Evolutionary conservation across 306 rosid genomes (phyloP).

Genomic region (Medicago arabica): DNA sequence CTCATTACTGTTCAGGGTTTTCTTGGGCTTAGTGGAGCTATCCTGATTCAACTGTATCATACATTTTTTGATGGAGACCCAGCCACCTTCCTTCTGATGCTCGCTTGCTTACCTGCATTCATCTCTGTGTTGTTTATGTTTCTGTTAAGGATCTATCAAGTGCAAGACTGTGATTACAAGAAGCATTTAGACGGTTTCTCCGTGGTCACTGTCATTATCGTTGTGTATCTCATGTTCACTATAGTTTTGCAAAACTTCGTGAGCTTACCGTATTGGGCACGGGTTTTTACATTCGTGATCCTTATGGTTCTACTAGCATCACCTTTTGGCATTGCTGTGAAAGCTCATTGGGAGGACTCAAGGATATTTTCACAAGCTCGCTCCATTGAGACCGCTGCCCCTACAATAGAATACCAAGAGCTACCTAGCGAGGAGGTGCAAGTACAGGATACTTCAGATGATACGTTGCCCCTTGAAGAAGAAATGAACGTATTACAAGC

Average conservation of each 20-base stretch:
- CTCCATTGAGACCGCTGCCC: constrained; percentile 24
- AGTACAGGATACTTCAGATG: constrained; percentile 37
- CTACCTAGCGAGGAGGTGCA: constrained; percentile 51
- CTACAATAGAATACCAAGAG: constrained; percentile 53
- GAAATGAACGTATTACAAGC: constrained; percentile 66
- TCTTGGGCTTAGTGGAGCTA: constrained; percentile 92
- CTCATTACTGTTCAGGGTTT: constrained; percentile 64
- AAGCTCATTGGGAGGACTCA: constrained; percentile 58
- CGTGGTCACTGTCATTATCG: constrained; percentile 59
- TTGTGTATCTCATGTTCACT: constrained; percentile 66
- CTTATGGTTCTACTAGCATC: constrained; percentile 64
- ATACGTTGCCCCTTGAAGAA: constrained; percentile 41
- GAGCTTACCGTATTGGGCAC: constrained; percentile 59
- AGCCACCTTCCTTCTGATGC: constrained; percentile 65
- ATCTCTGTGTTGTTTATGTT: constrained; percentile 62
- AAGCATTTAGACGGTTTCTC: constrained; percentile 72
- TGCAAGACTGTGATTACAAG: constrained; percentile 49
- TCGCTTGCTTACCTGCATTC: constrained; percentile 72
- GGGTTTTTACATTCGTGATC: constrained; percentile 42
- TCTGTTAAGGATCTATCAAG: constrained; percentile 67
- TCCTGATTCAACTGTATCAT: constrained; percentile 70
- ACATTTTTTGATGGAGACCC: constrained; percentile 66
- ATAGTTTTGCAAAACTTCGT: constrained; percentile 60
- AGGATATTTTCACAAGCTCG: constrained; percentile 5
- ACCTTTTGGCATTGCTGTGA: constrained; percentile 70